Conservation (phyloP, 2,329 filamentous ascomycete genomes). For the Diplodia scrobiculata region DNA sequence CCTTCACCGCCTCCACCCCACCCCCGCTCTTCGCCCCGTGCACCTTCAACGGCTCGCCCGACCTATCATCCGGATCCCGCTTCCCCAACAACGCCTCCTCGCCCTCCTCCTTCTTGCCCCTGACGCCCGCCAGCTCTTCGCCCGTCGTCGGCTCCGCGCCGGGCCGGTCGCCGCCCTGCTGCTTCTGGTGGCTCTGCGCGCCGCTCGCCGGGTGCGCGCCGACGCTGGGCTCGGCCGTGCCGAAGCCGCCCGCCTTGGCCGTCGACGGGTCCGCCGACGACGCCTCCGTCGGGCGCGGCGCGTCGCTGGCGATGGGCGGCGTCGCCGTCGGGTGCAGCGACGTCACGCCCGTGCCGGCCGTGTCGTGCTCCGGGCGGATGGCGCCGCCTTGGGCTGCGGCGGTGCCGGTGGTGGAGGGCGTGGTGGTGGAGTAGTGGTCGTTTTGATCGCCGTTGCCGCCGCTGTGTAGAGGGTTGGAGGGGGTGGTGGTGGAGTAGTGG, state of each 20-base stretch:
- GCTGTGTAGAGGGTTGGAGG: not conserved
- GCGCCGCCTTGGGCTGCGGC: conserved; percentile 30
- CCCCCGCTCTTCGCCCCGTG: conserved; percentile 29
- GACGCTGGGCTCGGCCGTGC: conserved; percentile 34
- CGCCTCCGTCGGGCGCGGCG: conserved; percentile 36
- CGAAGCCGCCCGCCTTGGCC: conserved; percentile 27
- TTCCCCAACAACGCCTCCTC: conserved; percentile 33
- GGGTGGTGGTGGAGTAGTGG: not conserved
- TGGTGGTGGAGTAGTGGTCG: not conserved
- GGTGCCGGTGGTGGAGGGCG: not conserved
- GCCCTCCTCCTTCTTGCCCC: conserved; percentile 33
- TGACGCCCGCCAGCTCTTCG: conserved; percentile 36
- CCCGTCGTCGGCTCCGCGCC: conserved; percentile 34
- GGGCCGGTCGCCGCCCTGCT: conserved; percentile 44
- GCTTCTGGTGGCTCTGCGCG: conserved; percentile 35
- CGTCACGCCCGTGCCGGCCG: conserved; percentile 39
- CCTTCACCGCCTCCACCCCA: conserved; percentile 27
- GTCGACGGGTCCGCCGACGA: conserved; percentile 24
- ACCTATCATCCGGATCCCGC: conserved; percentile 35
- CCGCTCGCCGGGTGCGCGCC: conserved; percentile 34
- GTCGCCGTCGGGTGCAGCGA: conserved; percentile 32
- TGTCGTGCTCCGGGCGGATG: conserved; percentile 35
- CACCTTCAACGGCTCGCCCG: conserved; percentile 37
- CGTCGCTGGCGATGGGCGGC: conserved; percentile 30
- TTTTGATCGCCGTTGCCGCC: not conserved